Evolutionary conservation across 345 rosid genomes (phyloP), one percentile per base, ranked within the genome.

Genomic region (Lumnitzera littorea): DNA sequence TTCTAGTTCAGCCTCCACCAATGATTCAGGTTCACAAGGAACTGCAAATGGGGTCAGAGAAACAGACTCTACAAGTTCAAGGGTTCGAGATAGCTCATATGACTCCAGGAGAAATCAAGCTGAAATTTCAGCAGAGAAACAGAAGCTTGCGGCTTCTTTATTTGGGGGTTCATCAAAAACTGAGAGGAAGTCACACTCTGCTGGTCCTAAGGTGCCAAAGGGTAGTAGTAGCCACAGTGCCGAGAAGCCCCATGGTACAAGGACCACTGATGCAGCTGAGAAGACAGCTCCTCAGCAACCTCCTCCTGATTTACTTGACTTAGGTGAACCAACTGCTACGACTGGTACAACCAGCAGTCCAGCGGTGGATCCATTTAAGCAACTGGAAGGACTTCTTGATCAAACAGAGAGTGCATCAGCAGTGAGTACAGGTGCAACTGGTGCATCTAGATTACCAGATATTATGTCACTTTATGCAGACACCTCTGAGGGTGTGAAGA

Each of bases 61-160:
- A 64, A 63, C 47, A 2, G 88, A 78, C 61, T 58, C 88, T 36
- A 65, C 66, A 68, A 79, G 67, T 50, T 65, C 89, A 43, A 84
- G 72, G 70, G 71, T 78, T 25, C 79, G 67, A 57, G 86, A 80
- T 70, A 67, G 66, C 15, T 48, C 70, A 49, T 75, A 79, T 25
- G 88, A 84, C 66, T 72, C 86, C 57, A 86, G 71, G 83, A 87
- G 76, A 72, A 75, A 84, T 1, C 74, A 77, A 63, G 72, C 74
- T 68, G 96, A 89, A 72, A 67, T 88, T 24, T 74, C 89, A 58
- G 78, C 84, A 15, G 97, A 90, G 74, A 94, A 88, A 75, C 92
- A 94, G 85, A 90, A 84, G 80, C 97, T 94, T n/a, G 99, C 96
- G 58, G 99, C 97, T 53, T 90, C 99, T 47, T 67, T 94, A 61